These are phyloP conservation scores for Cucurbita moschata DNA, from an alignment of 306 rosid genomes.

Conservation along the genomic window DNA sequence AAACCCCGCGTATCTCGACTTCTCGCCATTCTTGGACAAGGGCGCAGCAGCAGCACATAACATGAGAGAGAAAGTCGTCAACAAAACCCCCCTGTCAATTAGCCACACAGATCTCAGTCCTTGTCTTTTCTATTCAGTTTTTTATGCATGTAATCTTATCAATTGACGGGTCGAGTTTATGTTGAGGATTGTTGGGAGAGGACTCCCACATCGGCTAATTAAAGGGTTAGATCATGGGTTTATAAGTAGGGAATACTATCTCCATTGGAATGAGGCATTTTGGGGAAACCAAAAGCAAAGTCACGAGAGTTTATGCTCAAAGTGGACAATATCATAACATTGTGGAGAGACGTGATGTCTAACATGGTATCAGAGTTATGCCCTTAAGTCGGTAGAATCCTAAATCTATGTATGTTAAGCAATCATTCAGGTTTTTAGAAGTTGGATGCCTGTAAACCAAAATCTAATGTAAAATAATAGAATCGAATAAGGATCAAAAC, in stretches of 20 bases:
- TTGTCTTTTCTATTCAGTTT: not conserved
- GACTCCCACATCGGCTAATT: no score
- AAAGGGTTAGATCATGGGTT: no score
- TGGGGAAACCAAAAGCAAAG: no score
- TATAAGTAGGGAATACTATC: no score
- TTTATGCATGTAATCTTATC: not conserved
- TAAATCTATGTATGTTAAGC: not conserved
- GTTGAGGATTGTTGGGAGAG: no score
- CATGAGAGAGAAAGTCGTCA: constrained; percentile 92
- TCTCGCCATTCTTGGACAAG: constrained; percentile 99
- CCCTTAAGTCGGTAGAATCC: not conserved
- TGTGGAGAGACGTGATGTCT: no score
- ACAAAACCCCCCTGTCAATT: constrained; percentile 73
- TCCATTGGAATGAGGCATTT: no score
- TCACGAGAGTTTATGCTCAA: no score
- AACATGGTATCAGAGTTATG: no score
- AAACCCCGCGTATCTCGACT: constrained; percentile 73
- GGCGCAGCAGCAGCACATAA: constrained; percentile 98
- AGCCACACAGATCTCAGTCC: constrained; percentile 6
- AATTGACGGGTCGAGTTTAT: not conserved
- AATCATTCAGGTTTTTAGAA: not conserved
- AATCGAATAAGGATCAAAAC: not conserved
- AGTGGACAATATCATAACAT: no score
- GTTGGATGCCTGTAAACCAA: not conserved
- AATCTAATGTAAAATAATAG: not conserved